Evolutionary conservation across 257 asterid species (phyloP).

Genomic region (Rhazya stricta): DNA sequence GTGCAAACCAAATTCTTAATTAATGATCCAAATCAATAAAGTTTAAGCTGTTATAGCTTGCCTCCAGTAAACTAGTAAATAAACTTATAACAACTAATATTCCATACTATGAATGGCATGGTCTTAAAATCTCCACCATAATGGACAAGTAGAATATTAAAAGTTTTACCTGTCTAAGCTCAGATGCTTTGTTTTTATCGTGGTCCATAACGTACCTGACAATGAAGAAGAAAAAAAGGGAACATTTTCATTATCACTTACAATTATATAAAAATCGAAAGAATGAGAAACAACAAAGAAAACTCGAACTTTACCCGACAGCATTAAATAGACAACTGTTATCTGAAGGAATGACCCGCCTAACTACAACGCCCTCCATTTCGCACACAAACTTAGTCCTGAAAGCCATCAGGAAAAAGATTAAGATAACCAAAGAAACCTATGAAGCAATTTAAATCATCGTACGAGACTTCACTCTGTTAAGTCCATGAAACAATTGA

Average conservation of each 20-base stretch:
- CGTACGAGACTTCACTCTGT: background rate
- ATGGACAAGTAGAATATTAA: background rate
- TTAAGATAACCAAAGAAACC: background rate
- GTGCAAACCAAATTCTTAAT: background rate
- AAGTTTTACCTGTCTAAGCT: constrained; percentile 75
- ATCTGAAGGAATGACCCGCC: constrained; percentile 93
- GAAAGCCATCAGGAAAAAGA: constrained; percentile 1
- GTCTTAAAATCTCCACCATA: background rate
- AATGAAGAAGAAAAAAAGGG: constrained; percentile 16
- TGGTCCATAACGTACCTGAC: constrained; percentile 92
- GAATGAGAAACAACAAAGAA: background rate
- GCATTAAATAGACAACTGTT: constrained; percentile 96
- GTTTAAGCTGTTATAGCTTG: background rate
- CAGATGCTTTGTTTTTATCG: constrained; percentile 71
- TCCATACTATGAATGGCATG: background rate
- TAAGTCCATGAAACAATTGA: too few relatives aligned
- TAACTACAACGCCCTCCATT: constrained; percentile 74
- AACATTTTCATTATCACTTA: constrained; percentile 2
- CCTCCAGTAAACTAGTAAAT: background rate
- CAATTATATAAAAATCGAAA: background rate
- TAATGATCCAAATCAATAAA: background rate
- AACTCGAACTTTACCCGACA: constrained; percentile 61
- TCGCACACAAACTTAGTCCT: background rate
- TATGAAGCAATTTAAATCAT: background rate
- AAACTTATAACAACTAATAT: background rate